Percentiles rank a stretch among this genome's conserved stretches.
These are phyloP conservation scores for Liriodendron chinense DNA, from an alignment of 164 flowering plant species.

Conservation along the genomic window DNA sequence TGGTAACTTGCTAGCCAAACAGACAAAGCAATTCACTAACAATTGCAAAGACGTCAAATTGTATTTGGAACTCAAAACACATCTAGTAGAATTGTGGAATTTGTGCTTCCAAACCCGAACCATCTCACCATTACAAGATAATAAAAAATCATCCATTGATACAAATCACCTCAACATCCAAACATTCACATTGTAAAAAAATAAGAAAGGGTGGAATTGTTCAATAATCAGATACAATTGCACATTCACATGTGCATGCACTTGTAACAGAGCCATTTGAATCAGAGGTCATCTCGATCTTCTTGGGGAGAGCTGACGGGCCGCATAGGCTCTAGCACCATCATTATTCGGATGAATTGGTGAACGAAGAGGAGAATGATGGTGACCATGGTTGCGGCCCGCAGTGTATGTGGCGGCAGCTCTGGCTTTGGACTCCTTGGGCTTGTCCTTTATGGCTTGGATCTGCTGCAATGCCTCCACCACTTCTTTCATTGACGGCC, in stretches of 20 bases:
- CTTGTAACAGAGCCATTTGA: neutral
- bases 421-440: slow-evolving; percentile 24
- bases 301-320: neutral
- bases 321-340: neutral
- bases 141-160: neutral
- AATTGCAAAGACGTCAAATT: no score
- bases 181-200: neutral
- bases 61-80: no score
- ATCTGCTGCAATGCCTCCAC: slow-evolving; percentile 49
- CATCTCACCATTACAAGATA: no score
- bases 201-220: neutral
- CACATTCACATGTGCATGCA: neutral
- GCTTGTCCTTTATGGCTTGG: slow-evolving; percentile 32
- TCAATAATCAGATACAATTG: neutral
- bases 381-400: neutral
- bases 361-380: neutral
- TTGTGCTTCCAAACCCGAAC: no score
- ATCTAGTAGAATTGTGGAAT: no score
- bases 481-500: slow-evolving; percentile 83
- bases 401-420: neutral
- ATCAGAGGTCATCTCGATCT: neutral
- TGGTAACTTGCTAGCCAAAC: no score
- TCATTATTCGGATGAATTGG: neutral
- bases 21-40: no score
- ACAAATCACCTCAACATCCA: neutral